A percentile compares a stretch with the other conserved stretches of the same genome.
Evolutionary conservation across 495 filamentous ascomycete genomes (phyloP).

Genomic region (Physcia stellaris): DNA sequence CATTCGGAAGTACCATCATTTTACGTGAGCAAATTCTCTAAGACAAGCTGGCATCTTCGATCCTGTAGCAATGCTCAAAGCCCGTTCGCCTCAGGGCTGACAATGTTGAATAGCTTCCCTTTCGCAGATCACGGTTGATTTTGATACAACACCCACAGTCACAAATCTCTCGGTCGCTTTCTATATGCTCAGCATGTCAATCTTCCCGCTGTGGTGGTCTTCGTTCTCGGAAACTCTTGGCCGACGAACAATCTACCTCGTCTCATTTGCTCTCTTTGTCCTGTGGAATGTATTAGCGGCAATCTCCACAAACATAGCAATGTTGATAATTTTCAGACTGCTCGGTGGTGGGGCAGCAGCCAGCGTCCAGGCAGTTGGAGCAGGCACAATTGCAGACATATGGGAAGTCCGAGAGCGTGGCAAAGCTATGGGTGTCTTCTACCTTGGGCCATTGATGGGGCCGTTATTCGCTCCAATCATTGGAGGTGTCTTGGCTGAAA

Average conservation of each 20-base stretch:
- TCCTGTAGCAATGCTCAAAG: too few species aligned
- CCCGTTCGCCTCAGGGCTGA: too few species aligned
- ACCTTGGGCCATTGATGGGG: slow-evolving; percentile 77
- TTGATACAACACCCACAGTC: slow-evolving; percentile 52
- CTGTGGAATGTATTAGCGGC: slow-evolving; percentile 64
- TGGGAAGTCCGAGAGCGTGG: slow-evolving; percentile 77
- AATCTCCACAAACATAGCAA: slow-evolving; percentile 58
- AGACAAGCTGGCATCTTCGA: background rate
- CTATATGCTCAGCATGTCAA: slow-evolving; percentile 83
- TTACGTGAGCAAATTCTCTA: slow-evolving; percentile 45
- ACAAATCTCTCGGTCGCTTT: slow-evolving; percentile 74
- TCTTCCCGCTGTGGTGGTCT: slow-evolving; percentile 93
- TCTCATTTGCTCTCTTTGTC: slow-evolving; percentile 69
- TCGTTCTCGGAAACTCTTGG: slow-evolving; percentile 76
- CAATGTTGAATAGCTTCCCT: slow-evolving; percentile 45
- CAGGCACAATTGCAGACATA: slow-evolving; percentile 83
- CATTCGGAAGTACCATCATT: slow-evolving; percentile 76
- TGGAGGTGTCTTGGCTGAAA: slow-evolving; percentile 59
- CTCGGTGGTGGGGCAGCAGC: slow-evolving; percentile 74
- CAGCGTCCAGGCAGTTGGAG: slow-evolving; percentile 73
- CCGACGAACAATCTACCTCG: slow-evolving; percentile 71
- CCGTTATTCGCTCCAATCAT: slow-evolving; percentile 79
- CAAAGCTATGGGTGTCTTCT: slow-evolving; percentile 85
- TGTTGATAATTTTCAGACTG: slow-evolving; percentile 78
- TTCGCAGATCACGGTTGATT: slow-evolving; percentile 47